Evolutionary conservation across 2,329 filamentous ascomycete species (phyloP), one percentile per base, ranked within the genome.

Genomic region (Alternaria ethzedia): DNA sequence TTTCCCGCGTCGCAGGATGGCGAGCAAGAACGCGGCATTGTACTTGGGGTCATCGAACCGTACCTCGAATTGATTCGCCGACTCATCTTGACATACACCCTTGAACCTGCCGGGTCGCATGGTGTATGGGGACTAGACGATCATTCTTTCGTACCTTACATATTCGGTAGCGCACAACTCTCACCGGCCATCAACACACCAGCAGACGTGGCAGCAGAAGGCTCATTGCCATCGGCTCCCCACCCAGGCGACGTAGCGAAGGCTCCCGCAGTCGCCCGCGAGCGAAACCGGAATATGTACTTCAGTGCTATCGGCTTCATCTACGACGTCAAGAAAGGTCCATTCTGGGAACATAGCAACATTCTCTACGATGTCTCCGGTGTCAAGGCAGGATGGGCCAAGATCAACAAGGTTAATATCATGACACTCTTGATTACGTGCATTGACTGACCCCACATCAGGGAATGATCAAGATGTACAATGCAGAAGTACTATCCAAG

Each of bases 391-490:
- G 84, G 96, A n/a, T 99, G 96, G 96, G 96, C 92, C 36, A 99
- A 99, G 84, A 97, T 99, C 75, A 98, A 99, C 81, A 86, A 85
- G 71, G 80, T 80, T 68, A 50, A 2, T 51, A 41, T 3, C 3
- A 3, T 0, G 15, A 17, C 36, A 41, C 32, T 2, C 15, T 10
- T n/a, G 15, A 41, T n/a, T 10, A 3, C 36, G 36, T n/a, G 36
- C 15, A 26, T 15, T 26, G 11, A 49, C 67, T 70, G 54, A 70
- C 46, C 50, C 6, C 7, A 8, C 1, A 4, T 45, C 44, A 91
- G 90, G 96, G 96, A 55, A 98, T 99, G 96, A 89, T 99, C 74
- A 99, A 98, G 82, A 99, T 99, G 96, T 99, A 95, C 83, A 94
- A 96, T 70, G 96, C 93, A 17, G 96, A 99, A 82, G 96, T 99